Percentiles rank a stretch among this genome's conserved stretches.
phyloP scores from a whole-genome alignment of 495 filamentous ascomycete species.

The Articulospora tetracladia region DNA sequence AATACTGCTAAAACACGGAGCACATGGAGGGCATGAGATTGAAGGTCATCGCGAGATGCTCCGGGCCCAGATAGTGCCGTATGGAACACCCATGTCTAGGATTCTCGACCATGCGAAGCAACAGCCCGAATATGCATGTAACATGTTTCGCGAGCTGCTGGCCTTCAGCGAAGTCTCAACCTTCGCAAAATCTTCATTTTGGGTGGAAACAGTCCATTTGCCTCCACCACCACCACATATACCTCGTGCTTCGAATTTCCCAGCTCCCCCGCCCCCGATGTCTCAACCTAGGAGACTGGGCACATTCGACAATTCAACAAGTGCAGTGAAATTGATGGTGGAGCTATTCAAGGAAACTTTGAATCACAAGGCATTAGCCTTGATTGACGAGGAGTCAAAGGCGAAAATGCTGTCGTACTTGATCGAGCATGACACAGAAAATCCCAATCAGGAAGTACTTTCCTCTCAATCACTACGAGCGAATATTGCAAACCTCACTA shows the following conservation, averaged over 20 bases:
- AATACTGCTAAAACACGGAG: neutral
- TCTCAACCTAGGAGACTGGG: too few relatives aligned
- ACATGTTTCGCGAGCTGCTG: neutral
- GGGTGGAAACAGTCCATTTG: neutral
- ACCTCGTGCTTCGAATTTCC: too few relatives aligned
- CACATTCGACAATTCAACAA: too few relatives aligned
- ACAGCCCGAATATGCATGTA: neutral
- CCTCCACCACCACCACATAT: too few relatives aligned
- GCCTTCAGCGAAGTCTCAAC: neutral
- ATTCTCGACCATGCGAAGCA: neutral
- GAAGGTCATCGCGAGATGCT: neutral
- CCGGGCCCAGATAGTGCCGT: neutral
- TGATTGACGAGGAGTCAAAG: neutral
- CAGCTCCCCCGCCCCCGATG: too few relatives aligned
- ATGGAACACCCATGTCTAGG: slow-evolving; percentile 5
- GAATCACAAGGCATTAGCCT: neutral
- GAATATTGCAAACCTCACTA: neutral
- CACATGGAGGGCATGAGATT: neutral
- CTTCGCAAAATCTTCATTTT: slow-evolving; percentile 1
- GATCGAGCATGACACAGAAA: neutral
- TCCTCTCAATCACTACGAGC: neutral
- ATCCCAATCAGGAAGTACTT: too few relatives aligned
- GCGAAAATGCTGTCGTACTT: slow-evolving; percentile 1
- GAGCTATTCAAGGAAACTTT: neutral
- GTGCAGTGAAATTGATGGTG: too few relatives aligned